phyloP scores from a whole-genome alignment of 805 yeast genomes.

The Hyphopichia homilentoma region DNA sequence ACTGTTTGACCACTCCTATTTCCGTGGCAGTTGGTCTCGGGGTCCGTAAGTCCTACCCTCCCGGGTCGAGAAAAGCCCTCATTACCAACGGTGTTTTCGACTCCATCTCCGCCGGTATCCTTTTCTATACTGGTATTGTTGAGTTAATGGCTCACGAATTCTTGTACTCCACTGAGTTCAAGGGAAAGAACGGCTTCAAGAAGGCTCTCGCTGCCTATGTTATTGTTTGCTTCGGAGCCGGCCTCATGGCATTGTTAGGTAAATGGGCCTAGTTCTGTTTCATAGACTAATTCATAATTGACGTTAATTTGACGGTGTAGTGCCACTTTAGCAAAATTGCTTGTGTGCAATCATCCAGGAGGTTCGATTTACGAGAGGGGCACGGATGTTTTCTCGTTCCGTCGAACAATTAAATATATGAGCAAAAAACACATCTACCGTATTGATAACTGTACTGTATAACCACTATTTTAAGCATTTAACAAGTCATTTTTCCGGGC shows the following conservation, averaged over 20 bases:
- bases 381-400: too few species aligned
- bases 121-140: constrained; percentile 72
- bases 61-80: constrained; percentile 54
- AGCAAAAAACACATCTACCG: too few species aligned
- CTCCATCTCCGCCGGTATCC: constrained; percentile 72
- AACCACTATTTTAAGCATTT: too few species aligned
- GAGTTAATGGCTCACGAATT: constrained; percentile 81
- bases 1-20: constrained; percentile 62
- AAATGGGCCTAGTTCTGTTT: constrained; percentile 41
- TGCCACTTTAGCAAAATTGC: too few species aligned
- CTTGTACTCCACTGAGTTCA: constrained; percentile 57
- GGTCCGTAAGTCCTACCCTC: constrained; percentile 58
- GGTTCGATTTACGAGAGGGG: too few species aligned
- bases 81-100: constrained; percentile 73
- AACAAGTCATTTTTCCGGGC: too few species aligned
- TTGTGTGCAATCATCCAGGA: too few species aligned
- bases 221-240: constrained; percentile 64
- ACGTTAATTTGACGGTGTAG: too few species aligned
- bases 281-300: too few species aligned
- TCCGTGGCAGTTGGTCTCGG: constrained; percentile 79
- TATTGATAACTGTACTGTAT: too few species aligned
- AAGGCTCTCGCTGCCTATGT: constrained; percentile 50
- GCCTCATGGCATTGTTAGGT: constrained; percentile 72
- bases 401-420: too few species aligned
- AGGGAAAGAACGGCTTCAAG: constrained; percentile 52